A percentile compares a stretch with the other conserved stretches of the same genome.
These are phyloP conservation scores for Ampelocalamus luodianensis DNA, from an alignment of 176 grass and related monocot species.

Conservation along the genomic window DNA sequence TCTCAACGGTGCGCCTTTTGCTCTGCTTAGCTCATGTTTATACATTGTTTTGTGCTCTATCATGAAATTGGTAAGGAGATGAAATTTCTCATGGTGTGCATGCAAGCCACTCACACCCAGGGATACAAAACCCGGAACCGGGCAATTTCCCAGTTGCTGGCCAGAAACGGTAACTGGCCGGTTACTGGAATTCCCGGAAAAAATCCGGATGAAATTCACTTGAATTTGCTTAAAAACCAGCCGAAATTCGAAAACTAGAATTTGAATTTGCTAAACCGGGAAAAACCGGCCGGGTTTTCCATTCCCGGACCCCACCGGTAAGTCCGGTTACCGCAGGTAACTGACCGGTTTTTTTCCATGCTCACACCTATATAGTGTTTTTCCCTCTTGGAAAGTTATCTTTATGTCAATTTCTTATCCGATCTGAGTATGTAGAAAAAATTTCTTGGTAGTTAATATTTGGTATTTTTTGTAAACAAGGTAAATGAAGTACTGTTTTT, in stretches of 20 bases:
- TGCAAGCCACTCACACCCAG: neutral
- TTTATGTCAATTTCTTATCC: neutral
- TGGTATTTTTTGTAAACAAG: neutral
- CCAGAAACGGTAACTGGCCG: too few relatives aligned
- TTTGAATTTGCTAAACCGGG: too few relatives aligned
- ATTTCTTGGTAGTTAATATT: neutral
- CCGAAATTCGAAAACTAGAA: too few relatives aligned
- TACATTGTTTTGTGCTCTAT: neutral
- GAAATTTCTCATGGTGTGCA: slow-evolving; percentile 18
- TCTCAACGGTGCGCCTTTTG: slow-evolving; percentile 62
- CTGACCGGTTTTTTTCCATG: too few relatives aligned
- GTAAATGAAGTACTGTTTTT: neutral
- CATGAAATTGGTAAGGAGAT: neutral
- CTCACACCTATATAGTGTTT: neutral
- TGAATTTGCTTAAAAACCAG: too few relatives aligned
- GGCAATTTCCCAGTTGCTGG: too few relatives aligned
- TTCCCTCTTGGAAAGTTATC: neutral
- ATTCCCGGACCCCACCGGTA: too few relatives aligned
- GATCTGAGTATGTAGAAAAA: neutral
- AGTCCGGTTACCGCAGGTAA: too few relatives aligned
- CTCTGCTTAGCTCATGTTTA: slow-evolving; percentile 26
- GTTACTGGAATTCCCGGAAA: too few relatives aligned
- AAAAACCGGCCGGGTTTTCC: too few relatives aligned
- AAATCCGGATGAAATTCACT: too few relatives aligned
- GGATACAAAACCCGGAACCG: too few relatives aligned